Evolutionary conservation across 139 green algal genomes (phyloP).

Genomic region (Chlamydomonas incerta): DNA sequence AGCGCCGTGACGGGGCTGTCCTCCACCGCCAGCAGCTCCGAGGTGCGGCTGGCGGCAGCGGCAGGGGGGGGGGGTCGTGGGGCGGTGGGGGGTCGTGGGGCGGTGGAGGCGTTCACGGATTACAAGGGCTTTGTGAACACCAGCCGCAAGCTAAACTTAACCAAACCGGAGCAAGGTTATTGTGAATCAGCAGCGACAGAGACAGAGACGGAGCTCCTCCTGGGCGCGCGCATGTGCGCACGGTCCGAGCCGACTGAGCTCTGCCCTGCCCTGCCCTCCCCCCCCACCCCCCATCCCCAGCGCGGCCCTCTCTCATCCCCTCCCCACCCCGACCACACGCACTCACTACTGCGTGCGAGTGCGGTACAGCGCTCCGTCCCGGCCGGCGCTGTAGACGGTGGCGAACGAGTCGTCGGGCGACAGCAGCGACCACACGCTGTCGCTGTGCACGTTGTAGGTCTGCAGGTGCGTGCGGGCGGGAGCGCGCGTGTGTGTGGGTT

Average conservation of each 20-base stretch:
- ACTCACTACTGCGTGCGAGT: slow-evolving; percentile 69
- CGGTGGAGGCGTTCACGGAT: no score
- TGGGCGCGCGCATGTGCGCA: no score
- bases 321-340: not conserved
- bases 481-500: no score
- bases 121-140: no score
- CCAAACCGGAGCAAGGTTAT: no score
- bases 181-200: no score
- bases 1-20: slow-evolving; percentile 71
- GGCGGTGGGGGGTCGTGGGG: no score
- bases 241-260: no score
- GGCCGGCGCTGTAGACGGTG: slow-evolving; percentile 81
- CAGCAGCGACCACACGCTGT: slow-evolving; percentile 89
- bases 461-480: no score
- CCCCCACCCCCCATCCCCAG: not conserved
- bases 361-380: slow-evolving; percentile 81
- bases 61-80: not conserved
- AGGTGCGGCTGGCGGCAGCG: slow-evolving; percentile 59
- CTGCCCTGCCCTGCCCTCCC: no score
- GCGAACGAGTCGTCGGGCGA: slow-evolving; percentile 56
- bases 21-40: slow-evolving; percentile 82
- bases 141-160: no score
- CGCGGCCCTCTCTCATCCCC: not conserved
- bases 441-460: slow-evolving; percentile 83
- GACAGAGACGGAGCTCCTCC: no score